A percentile compares a stretch with the other conserved stretches of the same genome.
phyloP scores from a whole-genome alignment of 2,329 filamentous ascomycete species.

The Cercospora brassicicola region DNA sequence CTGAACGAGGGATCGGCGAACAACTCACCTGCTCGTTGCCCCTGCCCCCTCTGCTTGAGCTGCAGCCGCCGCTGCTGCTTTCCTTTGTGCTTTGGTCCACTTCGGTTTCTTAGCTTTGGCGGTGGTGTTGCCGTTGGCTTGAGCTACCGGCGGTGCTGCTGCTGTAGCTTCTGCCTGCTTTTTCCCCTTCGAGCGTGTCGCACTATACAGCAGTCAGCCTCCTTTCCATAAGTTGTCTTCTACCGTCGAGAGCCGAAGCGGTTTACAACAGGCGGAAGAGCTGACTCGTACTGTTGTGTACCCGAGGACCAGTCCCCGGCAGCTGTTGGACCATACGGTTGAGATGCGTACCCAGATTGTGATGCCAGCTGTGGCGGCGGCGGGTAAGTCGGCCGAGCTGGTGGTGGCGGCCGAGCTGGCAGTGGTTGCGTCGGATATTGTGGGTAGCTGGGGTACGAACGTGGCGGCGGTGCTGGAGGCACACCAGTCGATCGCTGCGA shows the following conservation, averaged over 20 bases:
- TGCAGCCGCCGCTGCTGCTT: not conserved
- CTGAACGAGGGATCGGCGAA: not conserved
- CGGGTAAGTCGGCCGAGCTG: not conserved
- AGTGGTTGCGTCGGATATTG: slow-evolving; percentile 8
- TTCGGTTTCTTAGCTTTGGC: slow-evolving; percentile 5
- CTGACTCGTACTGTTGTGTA: slow-evolving; percentile 12
- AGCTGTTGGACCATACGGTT: slow-evolving; percentile 10
- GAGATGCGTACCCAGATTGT: slow-evolving; percentile 14
- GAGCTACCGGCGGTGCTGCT: not conserved
- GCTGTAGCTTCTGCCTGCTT: slow-evolving; percentile 4
- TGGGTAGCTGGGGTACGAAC: slow-evolving; percentile 1
- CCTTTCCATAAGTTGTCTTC: slow-evolving; percentile 1
- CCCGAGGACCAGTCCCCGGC: slow-evolving; percentile 15
- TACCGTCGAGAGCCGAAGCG: slow-evolving; percentile 10
- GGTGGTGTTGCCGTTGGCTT: not conserved
- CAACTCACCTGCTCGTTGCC: slow-evolving; percentile 12
- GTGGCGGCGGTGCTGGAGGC: not conserved
- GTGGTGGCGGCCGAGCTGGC: slow-evolving; percentile 2
- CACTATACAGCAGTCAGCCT: slow-evolving; percentile 16
- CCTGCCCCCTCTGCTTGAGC: not conserved
- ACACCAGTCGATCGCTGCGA: not conserved
- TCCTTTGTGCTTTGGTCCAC: slow-evolving; percentile 13
- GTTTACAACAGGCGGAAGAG: slow-evolving; percentile 12
- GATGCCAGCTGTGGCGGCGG: slow-evolving; percentile 5
- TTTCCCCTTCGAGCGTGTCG: not conserved